These are phyloP conservation scores for Penicillium sp. DNA, from an alignment of 2,329 filamentous ascomycete species.

Conservation along the genomic window DNA sequence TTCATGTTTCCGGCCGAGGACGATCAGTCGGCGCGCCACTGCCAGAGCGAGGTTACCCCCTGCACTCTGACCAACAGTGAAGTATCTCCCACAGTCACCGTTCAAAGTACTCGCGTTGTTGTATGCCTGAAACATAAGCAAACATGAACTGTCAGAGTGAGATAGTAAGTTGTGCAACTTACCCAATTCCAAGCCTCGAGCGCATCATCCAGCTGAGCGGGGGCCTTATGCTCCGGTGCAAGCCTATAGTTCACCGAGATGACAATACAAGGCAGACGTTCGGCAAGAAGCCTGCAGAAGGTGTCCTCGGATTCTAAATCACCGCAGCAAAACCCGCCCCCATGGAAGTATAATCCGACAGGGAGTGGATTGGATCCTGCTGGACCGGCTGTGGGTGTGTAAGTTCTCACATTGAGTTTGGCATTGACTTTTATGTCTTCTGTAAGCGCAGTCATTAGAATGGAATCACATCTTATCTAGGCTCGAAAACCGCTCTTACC, in stretches of 20 bases:
- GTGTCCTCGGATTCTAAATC: slow-evolving; percentile 42
- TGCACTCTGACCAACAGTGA: slow-evolving; percentile 47
- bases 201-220: slow-evolving; percentile 36
- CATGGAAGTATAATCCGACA: slow-evolving; percentile 41
- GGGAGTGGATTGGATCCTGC: slow-evolving; percentile 25
- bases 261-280: slow-evolving; percentile 34
- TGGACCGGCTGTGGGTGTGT: neutral
- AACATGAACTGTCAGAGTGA: neutral
- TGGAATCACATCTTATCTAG: neutral
- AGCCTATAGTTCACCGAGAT: slow-evolving; percentile 41
- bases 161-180: slow-evolving; percentile 4
- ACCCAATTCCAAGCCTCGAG: slow-evolving; percentile 41
- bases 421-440: neutral
- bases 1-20: slow-evolving; percentile 35
- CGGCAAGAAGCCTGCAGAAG: slow-evolving; percentile 37
- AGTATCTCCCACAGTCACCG: slow-evolving; percentile 44
- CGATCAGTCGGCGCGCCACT: slow-evolving; percentile 41
- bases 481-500: neutral
- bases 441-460: neutral
- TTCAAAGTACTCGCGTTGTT: slow-evolving; percentile 43
- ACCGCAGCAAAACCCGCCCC: slow-evolving; percentile 41
- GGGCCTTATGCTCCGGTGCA: slow-evolving; percentile 23
- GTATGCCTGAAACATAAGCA: slow-evolving; percentile 13
- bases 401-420: neutral
- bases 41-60: slow-evolving; percentile 49